Evolutionary conservation across 495 filamentous ascomycete genomes (phyloP), one percentile per base, ranked within the genome.

Genomic region (Xylaria intraflava): DNA sequence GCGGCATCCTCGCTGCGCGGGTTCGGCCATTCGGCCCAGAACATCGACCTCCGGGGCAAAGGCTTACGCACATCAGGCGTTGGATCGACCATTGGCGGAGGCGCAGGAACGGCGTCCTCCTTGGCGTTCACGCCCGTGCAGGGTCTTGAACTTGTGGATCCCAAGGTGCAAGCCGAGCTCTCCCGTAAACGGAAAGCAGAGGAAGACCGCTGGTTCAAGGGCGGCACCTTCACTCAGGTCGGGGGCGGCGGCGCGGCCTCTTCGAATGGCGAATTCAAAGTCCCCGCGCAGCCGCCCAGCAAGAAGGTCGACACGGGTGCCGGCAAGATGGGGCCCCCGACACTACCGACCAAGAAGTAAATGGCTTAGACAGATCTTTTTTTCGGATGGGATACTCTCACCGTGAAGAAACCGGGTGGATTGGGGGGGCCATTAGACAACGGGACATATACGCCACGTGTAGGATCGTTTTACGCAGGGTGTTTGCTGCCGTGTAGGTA

Each of bases 81-180:
- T 26, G 89, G 86, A 2, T 78, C 76, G 31, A 83, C 83, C 7
- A 69, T 83, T 49, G 82, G 75, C 20, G 65, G 59, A 62, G 74
- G 71, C 20, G 73, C 81, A 20, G 89, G 93, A 51, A 96, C 89
- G 1, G 84, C 89, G 20, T 90, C 86, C 65, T 90, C 86, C 31
- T 80, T 98, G 64, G 88, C 90, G 1, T 98, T 97, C 60, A 96
- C 89, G 4, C 90, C 93, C 3, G 87, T 92, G 17, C 94, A 97
- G 66, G 93, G 93, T 10, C 77, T 98, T 29, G 93, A 97, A 75
- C 81, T 98, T 8, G 90, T 96, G 14, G 94, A 96, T 70, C 93
- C 93, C 45, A 96, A 94, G 76, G 81, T 88, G 48, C 82, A 86
- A 61, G 85, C 87, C 2, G 90, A 88, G 69, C 69, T 90, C 60